Evolutionary conservation across 177 flowering plant species (phyloP), one percentile per base, ranked within the genome.

Genomic region (Vitis hybrid): DNA sequence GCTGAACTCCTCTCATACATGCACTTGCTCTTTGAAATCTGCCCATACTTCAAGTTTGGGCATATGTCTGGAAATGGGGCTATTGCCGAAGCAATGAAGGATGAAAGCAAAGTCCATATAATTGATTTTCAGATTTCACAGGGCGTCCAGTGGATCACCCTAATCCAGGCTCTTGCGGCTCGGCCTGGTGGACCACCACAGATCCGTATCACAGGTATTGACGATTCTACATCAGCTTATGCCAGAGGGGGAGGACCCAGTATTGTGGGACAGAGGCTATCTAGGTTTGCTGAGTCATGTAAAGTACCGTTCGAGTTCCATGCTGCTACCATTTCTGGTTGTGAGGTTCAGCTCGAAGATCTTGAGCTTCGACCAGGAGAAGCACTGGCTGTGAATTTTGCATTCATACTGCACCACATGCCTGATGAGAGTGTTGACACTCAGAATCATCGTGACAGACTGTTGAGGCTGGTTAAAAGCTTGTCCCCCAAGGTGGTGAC

Each of bases 41-140:
- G 97, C 76, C 97, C 97, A 3, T 89, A 88, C 71, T 91, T 89
- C 85, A 91, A 91, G 76, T 91, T 91, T 67, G 97, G 90, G 2
- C 88, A 87, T 51, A 68, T 89, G 86, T 88, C 97, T 1, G 97
- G 94, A 22, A 91, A 91, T 75, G 94, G 94, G 53, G 97, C 94
- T 16, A 88, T 91, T 58, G 93, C 89, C 11, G 97, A 91, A 62
- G 94, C 94, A 16, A 64, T 91, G 80, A 89, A 80, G 70, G 83
- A 80, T 67, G 97, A 91, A 76, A 75, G 72, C 60, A 70, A 66
- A 39, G 73, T 91, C 64, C 97, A 91, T 74, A 91, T 91, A 57
- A 86, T 91, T 65, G 97, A 91, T 76, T 89, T 91, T 74, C 94
- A 88, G 75, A 88, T 91, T 64, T 76, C 85, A 13, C 94, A 91